Conservation (phyloP, 306 rosid species). For the Prunus armeniaca region DNA sequence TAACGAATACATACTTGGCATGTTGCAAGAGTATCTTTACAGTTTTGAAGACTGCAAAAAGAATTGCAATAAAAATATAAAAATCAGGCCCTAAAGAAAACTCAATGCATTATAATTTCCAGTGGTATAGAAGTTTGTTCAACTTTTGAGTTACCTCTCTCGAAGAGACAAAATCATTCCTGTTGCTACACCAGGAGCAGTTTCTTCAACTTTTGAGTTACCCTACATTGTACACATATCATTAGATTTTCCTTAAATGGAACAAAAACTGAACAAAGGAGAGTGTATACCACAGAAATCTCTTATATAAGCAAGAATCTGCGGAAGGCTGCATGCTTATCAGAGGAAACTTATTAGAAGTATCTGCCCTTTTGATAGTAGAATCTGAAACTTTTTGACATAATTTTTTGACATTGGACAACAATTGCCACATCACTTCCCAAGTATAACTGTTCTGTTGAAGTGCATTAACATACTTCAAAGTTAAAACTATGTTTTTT, state of each 20-base stretch:
- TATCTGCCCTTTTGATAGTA: neutral
- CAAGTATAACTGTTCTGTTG: neutral
- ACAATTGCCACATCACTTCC: neutral
- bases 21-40: slow-evolving; percentile 63
- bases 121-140: neutral
- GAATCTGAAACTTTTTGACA: neutral
- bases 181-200: slow-evolving; percentile 83
- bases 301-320: neutral
- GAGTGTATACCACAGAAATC: neutral
- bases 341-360: neutral
- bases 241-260: neutral
- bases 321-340: neutral
- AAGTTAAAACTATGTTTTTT: neutral
- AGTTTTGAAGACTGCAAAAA: slow-evolving; percentile 72
- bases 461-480: neutral
- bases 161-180: slow-evolving; percentile 95
- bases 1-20: slow-evolving; percentile 68
- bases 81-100: slow-evolving; percentile 14
- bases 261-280: neutral
- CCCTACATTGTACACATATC: slow-evolving; percentile 33
- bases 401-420: neutral
- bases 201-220: slow-evolving; percentile 66
- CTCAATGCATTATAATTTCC: neutral
- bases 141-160: slow-evolving; percentile 53
- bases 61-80: slow-evolving; percentile 3